A percentile compares a stretch with the other conserved stretches of the same genome.
phyloP scores from a whole-genome alignment of 352 stramenopile genomes.

The Pythium periplocum region DNA sequence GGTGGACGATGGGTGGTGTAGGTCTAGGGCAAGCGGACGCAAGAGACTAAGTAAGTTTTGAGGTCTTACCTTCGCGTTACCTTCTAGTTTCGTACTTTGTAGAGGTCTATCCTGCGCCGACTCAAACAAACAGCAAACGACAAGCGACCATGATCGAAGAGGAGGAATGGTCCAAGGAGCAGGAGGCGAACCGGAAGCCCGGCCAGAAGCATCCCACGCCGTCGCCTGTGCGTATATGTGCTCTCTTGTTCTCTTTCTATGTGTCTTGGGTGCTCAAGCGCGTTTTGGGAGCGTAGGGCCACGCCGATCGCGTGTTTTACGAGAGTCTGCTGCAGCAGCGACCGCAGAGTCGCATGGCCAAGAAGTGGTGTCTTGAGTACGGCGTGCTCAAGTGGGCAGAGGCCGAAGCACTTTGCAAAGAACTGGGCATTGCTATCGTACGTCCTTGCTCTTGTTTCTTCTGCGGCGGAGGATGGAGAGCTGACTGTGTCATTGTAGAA shows the following conservation, averaged over 20 bases:
- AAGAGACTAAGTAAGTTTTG: too few relatives aligned
- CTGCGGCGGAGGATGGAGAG: neutral
- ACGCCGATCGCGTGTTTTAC: slow-evolving; percentile 88
- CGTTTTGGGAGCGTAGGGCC: slow-evolving; percentile 34
- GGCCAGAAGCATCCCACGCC: slow-evolving; percentile 86
- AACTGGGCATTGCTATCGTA: slow-evolving; percentile 58
- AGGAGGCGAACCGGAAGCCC: slow-evolving; percentile 84
- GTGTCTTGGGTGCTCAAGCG: neutral
- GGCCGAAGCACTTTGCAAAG: slow-evolving; percentile 73
- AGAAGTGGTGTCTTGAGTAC: slow-evolving; percentile 90
- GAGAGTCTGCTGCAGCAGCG: slow-evolving; percentile 85
- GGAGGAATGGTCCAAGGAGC: slow-evolving; percentile 87
- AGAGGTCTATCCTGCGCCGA: too few relatives aligned
- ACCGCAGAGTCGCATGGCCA: slow-evolving; percentile 78
- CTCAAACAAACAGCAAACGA: neutral
- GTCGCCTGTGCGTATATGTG: slow-evolving; percentile 44
- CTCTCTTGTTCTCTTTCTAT: slow-evolving; percentile 1
- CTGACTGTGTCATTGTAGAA: slow-evolving; percentile 35
- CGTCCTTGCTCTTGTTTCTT: slow-evolving; percentile 7
- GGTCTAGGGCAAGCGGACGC: too few relatives aligned
- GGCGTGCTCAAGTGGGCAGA: slow-evolving; percentile 86
- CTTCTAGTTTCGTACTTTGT: too few relatives aligned
- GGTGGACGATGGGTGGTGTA: slow-evolving; percentile 1
- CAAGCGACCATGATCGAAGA: slow-evolving; percentile 62
- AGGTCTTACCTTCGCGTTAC: too few relatives aligned